phyloP scores from a whole-genome alignment of 2,329 filamentous ascomycete species.

The Fusarium coffeatum region DNA sequence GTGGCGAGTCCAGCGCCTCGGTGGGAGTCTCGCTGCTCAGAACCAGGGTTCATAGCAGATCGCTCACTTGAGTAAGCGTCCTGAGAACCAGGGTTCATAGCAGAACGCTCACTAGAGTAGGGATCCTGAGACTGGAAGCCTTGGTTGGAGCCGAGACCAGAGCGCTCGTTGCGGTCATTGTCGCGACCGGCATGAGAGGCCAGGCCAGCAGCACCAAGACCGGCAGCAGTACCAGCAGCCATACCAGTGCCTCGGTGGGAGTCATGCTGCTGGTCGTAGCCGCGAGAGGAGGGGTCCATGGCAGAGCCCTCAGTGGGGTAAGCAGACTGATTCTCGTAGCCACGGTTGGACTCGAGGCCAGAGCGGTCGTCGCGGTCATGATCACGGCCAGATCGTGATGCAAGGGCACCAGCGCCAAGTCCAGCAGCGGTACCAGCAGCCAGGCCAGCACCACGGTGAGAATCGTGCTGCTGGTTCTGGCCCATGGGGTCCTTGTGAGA shows the following conservation, averaged over 20 bases:
- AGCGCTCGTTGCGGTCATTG: background rate
- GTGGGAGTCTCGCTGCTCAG: background rate
- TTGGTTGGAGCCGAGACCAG: background rate
- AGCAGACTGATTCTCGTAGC: background rate
- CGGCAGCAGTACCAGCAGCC: conserved; percentile 1
- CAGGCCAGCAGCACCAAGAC: background rate
- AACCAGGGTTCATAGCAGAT: background rate
- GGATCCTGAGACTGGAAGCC: background rate
- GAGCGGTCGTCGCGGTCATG: background rate
- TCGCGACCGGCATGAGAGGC: background rate
- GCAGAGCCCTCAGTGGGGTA: background rate
- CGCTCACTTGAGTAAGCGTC: background rate
- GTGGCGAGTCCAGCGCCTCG: background rate
- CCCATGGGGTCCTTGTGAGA: conserved; percentile 7
- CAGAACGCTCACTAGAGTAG: background rate
- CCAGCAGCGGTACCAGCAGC: conserved; percentile 2
- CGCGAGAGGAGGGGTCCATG: background rate
- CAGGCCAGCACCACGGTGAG: background rate
- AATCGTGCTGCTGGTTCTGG: conserved; percentile 16
- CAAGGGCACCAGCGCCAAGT: background rate
- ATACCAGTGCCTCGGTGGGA: conserved; percentile 6
- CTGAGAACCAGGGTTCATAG: background rate
- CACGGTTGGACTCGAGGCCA: background rate
- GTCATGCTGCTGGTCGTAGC: conserved; percentile 1
- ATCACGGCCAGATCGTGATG: background rate